Evolutionary conservation across 495 filamentous ascomycete genomes (phyloP), one percentile per base, ranked within the genome.

Genomic region (Neurospora sp.): DNA sequence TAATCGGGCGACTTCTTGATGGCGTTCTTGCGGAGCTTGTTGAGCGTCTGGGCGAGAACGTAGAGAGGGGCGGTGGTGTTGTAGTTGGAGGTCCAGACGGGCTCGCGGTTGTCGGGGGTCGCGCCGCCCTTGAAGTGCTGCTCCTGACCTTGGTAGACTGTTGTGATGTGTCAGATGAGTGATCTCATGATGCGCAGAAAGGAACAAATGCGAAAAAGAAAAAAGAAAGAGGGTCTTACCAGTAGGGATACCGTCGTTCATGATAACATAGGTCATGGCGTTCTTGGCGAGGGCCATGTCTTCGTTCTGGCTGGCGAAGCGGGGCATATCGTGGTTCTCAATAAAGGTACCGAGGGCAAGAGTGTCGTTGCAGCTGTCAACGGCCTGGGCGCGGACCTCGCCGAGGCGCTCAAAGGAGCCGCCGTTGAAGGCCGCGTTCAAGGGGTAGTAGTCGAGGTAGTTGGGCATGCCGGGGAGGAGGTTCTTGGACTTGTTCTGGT

Each of bases 291-390:
- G 85, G 4, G 89, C 82, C 48, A 85, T 81, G 72, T 91, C 89
- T 3, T 82, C 77, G 73, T 86, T 89, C 39, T 76, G 71, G 70
- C 82, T 89, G 23, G 91, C 83, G 80, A 93, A 92, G 6, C 92
- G 88, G 1, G 90, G 84, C 69, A 89, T 87, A 79, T 96, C 93
- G 79, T 96, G 93, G 78, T 96, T 96, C 78, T 94, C 93, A 27
- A 89, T 73, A 79, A 96, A 96, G 11, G 83, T 89, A 44, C 92
- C 92, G 44, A 80, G 77, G 12, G 73, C 75, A 42, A 72, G 80
- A 46, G 77, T 77, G 40, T 79, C 78, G 72, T 75, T 82, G 76
- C 79, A 80, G 12, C 66, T 73, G n/a, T 74, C 48, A n/a, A 37
- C 48, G 12, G 75, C 78, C 27, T 77, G 37, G 41, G 74, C 71